Base-by-base conservation (phyloP, 169 alveolate species). In the Plasmodium ovale region DNA sequence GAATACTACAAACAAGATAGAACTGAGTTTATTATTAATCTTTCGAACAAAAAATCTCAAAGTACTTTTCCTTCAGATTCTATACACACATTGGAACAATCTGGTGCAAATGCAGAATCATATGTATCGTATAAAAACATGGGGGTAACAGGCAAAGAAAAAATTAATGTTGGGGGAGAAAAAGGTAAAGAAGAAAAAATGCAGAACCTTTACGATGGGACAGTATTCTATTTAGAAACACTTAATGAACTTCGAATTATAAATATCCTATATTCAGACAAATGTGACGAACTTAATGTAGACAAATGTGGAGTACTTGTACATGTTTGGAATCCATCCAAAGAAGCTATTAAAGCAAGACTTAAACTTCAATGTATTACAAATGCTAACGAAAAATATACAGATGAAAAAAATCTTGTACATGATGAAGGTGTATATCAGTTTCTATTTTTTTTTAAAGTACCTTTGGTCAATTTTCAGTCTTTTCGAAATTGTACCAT, bases 301-400 rank as follows among this genome's bases (percentile, higher is more conserved):
- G 68, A 62, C 3, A 44, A 60, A 7, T 77, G 88, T n/a, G 88
- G 88, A 23, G 74, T 77, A 0, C 64, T 77, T 1, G 68, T 77
- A 1, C 88, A 77, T 7, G 1, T 77, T 23, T 77, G 88, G 88
- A 77, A 77, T 54, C 88, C 88, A 2, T 77, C 88, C 1, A 77
- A 60, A 54, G 88, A 77, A 47, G 16, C 54, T 1, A 62, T 77
- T 1, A 77, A 60, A 47, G 88, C 69, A 21, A 60, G 88, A 47
- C 37, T 77, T 29, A 77, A 77, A 54, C 23, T 77, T 42, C 69
- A 77, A 35, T 77, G 88, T 16, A 42, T n/a, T 14, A 33, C 62
- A 27, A 77, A 37, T 29, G 5, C 23, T 2, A 19, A 35, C n/a
- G 62, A 42, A 21, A 77, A 77, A 77, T 62, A 77, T 39, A 35